Evolutionary conservation across 1,139 yeast genomes (phyloP), one percentile per base, ranked within the genome.

Genomic region (Suhomyces bribrorum): DNA sequence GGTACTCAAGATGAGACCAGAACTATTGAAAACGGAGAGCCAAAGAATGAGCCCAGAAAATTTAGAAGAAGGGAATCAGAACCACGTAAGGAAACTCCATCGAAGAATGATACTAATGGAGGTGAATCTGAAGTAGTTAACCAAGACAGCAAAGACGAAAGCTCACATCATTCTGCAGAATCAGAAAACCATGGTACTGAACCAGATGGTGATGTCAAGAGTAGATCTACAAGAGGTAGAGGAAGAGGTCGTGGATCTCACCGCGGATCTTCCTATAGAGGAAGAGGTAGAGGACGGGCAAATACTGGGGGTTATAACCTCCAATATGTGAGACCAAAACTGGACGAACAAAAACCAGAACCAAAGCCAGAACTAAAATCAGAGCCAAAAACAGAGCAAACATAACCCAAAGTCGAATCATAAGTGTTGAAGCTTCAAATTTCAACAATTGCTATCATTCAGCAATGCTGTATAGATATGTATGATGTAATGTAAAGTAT

Each of bases 301-400:
- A 34, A 40, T 11, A 36, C 27, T 7, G 23, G 42, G 24, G 44
- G 47, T 30, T 52, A 45, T 37, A 61, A 61, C 39, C 58, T 58
- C 32, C 62, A 52, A 36, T 63, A 64, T 44, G 62, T 61, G 18
- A 50, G 68, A 46, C 48, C 50, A 28, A 53, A 53, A 31, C 34
- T 43, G 7, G 47, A 40, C n/a, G 47, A 38, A 14, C 40, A 39
- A 18, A 26, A 32, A 24, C 27, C 32, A 17, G 38, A 34, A 14
- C 18, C 33, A 3, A 32, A 35, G 29, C 26, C 33, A 16, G 31
- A 35, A 18, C 13, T 36, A 14, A 22, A 23, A 26, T 32, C 15
- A 11, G 31, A 27, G 9, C 13, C 36, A 7, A 27, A 22, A 33
- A 27, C 26, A 14, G 32, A 16, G n/a, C n/a, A n/a, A n/a, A n/a